Evolutionary conservation across 345 rosid genomes (phyloP), one percentile per base, ranked within the genome.

Genomic region (Cardamine occulta): DNA sequence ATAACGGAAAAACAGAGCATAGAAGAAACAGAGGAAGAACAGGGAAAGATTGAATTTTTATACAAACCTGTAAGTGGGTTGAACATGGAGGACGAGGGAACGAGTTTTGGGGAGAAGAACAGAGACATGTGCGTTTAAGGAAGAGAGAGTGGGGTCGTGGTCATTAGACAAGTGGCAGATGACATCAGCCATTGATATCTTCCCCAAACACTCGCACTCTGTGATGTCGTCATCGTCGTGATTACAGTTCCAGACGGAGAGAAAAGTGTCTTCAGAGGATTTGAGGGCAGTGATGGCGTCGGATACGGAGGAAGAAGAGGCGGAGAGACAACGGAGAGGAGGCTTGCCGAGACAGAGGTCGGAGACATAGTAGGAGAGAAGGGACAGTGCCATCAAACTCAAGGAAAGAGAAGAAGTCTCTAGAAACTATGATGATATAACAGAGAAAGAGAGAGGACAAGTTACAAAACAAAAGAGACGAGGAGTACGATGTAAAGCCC

Each of bases 291-390:
- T 63, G 24, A 93, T 70, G 7, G 92, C 93, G 72, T 88, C 92
- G 17, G 79, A 86, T 24, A 93, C 83, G 63, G 96, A 81, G 74
- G 90, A 81, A 14, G 88, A 82, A 66, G 80, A 26, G 60, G 73
- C 60, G 12, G 96, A 54, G 52, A 94, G 87, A 35, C 87, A 82
- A 84, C 77, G 86, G 79, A 94, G 85, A 11, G 96, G 86, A 24
- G 97, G 98, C 80, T 94, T 94, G 63, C 96, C 98, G 24, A 94
- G 88, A 79, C 97, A 94, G 82, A 94, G 93, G 78, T 91, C 98
- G 55, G 96, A 86, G 68, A 94, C 81, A 63, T 85, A 86, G 29
- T 79, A 84, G 0, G 86, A 78, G 67, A 85, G 83, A 44, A 91
- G 80, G 54, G 88, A 85, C 80, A 80, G 80, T 88, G 96, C 94